A percentile compares a stretch with the other conserved stretches of the same genome.
phyloP scores from a whole-genome alignment of 305 asterid genomes.

The Plantago rigida region DNA sequence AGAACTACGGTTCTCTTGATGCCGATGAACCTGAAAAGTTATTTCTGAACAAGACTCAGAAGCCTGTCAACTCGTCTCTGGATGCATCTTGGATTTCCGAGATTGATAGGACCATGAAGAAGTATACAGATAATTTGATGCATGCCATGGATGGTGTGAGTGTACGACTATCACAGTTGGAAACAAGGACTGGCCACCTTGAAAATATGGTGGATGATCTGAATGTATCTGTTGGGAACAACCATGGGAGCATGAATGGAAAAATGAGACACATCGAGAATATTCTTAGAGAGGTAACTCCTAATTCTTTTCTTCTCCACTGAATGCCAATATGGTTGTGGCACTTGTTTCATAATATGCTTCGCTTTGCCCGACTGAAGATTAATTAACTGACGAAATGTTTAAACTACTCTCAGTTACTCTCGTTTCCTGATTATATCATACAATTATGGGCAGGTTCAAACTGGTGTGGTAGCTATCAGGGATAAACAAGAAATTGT shows the following conservation, averaged over 20 bases:
- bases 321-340: neutral
- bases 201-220: constrained; percentile 77
- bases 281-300: constrained; percentile 64
- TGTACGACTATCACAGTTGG: constrained; percentile 76
- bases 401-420: constrained; percentile 12
- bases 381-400: constrained; percentile 4
- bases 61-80: constrained; percentile 26
- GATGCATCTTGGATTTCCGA: constrained; percentile 52
- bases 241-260: constrained; percentile 61
- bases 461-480: constrained; percentile 50
- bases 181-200: constrained; percentile 59
- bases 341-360: neutral
- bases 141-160: constrained; percentile 69
- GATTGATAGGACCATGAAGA: constrained; percentile 71
- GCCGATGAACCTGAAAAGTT: constrained; percentile 36
- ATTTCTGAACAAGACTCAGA: constrained; percentile 32
- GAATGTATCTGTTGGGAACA: constrained; percentile 60
- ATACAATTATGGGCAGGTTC: constrained; percentile 48
- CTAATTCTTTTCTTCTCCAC: constrained; percentile 13
- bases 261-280: constrained; percentile 70
- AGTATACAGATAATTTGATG: constrained; percentile 61
- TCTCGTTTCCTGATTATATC: constrained; percentile 14
- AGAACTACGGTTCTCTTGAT: constrained; percentile 39
- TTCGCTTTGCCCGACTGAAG: neutral
- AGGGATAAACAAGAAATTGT: constrained; percentile 71